These are phyloP conservation scores for Magnaporthiopsis poae DNA, from an alignment of 2,329 filamentous ascomycete genomes.

Conservation along the genomic window DNA sequence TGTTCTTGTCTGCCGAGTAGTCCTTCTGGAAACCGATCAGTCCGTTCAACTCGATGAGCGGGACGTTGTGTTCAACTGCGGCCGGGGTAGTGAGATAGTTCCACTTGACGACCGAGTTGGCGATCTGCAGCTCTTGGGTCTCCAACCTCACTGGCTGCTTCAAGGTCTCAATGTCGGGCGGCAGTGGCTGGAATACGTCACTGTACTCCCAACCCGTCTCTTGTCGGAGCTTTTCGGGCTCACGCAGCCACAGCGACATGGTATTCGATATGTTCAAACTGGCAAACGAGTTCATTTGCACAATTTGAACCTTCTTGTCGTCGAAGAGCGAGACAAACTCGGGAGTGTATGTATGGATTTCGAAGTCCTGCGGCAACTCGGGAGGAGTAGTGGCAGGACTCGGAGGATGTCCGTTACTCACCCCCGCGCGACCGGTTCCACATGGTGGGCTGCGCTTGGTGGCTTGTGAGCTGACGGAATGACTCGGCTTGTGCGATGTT, in stretches of 20 bases:
- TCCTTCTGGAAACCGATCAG: conserved; percentile 64
- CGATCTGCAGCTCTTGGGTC: conserved; percentile 35
- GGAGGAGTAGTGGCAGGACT: conserved; percentile 72
- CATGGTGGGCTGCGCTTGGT: conserved; percentile 56
- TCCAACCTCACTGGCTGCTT: conserved; percentile 39
- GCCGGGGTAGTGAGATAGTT: conserved; percentile 48
- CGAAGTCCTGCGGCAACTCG: conserved; percentile 51
- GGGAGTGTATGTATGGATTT: conserved; percentile 59
- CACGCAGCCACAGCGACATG: conserved; percentile 68
- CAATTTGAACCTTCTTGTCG: conserved; percentile 46
- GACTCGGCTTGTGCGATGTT: conserved; percentile 67
- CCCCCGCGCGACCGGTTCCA: conserved; percentile 51
- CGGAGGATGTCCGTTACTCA: conserved; percentile 44
- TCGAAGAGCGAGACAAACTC: conserved; percentile 70
- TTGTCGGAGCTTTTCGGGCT: conserved; percentile 56
- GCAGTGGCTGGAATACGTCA: conserved; percentile 58
- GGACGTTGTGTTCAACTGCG: conserved; percentile 46
- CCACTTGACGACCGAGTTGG: conserved; percentile 56
- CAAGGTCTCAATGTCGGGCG: conserved; percentile 32
- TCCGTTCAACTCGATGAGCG: conserved; percentile 64
- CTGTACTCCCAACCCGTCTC: conserved; percentile 55
- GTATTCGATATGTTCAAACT: conserved; percentile 65
- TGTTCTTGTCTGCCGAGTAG: conserved; percentile 57
- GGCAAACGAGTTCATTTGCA: conserved; percentile 67
- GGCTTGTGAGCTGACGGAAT: conserved; percentile 62